A percentile compares a stretch with the other conserved stretches of the same genome.
phyloP scores from a whole-genome alignment of 2,329 filamentous ascomycete species.

The Incumbomyces delicatus region DNA sequence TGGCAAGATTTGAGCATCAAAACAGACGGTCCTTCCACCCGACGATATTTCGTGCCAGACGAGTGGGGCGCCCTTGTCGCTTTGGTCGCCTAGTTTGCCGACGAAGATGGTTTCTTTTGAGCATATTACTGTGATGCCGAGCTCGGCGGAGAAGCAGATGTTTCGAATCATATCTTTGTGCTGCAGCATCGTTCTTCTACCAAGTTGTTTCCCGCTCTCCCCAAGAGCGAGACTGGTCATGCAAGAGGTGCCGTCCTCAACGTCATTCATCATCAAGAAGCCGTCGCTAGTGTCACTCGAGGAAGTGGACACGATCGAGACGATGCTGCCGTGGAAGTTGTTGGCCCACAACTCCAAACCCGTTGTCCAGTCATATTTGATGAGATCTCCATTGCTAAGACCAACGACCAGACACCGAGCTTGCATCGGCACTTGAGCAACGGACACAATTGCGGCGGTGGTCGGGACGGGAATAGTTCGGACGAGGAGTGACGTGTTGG shows the following conservation, averaged over 20 bases:
- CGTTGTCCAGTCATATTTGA: constrained; percentile 50
- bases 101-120: constrained; percentile 45
- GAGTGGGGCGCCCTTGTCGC: constrained; percentile 24
- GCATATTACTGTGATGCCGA: constrained; percentile 30
- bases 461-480: constrained; percentile 56
- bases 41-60: constrained; percentile 46
- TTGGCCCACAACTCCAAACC: constrained; percentile 23
- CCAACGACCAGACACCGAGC: constrained; percentile 46
- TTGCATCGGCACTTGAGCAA: constrained; percentile 24
- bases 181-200: not conserved
- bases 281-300: constrained; percentile 1
- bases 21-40: constrained; percentile 55
- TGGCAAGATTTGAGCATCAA: constrained; percentile 40
- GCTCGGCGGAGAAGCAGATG: constrained; percentile 15
- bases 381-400: constrained; percentile 41
- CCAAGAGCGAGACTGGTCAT: constrained; percentile 5
- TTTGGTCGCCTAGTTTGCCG: constrained; percentile 39
- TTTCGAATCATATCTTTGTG: constrained; percentile 2
- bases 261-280: not conserved
- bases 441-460: constrained; percentile 40
- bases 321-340: not conserved
- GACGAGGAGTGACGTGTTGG: constrained; percentile 68
- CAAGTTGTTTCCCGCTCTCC: not conserved
- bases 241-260: not conserved
- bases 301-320: constrained; percentile 4